These are phyloP conservation scores for Pichia rugopelliculosa DNA, from an alignment of 805 yeast species.

Conservation along the genomic window DNA sequence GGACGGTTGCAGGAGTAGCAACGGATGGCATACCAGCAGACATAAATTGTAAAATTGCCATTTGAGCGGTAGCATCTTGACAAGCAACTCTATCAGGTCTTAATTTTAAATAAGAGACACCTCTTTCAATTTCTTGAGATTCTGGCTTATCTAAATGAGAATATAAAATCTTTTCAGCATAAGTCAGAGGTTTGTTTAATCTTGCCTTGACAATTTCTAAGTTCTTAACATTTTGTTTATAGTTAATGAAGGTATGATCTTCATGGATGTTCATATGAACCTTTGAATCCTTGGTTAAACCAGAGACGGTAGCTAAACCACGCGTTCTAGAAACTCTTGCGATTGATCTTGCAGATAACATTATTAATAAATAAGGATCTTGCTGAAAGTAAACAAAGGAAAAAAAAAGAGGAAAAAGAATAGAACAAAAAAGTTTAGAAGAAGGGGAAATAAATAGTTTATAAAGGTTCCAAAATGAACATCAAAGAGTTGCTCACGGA, in stretches of 20 bases:
- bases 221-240: constrained; percentile 85
- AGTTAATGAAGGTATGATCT: constrained; percentile 78
- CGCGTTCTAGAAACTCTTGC: constrained; percentile 30
- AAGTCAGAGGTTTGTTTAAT: constrained; percentile 73
- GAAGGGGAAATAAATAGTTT: too few relatives aligned
- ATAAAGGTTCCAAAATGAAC: too few relatives aligned
- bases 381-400: background rate
- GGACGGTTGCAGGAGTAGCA: constrained; percentile 91
- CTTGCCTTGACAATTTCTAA: constrained; percentile 71
- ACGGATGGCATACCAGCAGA: constrained; percentile 86
- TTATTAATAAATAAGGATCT: constrained; percentile 7
- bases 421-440: background rate
- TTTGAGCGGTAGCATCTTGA: constrained; percentile 99
- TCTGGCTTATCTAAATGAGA: constrained; percentile 89
- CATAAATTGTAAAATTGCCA: constrained; percentile 98
- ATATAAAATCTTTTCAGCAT: constrained; percentile 91
- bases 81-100: constrained; percentile 97
- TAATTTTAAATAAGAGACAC: constrained; percentile 82
- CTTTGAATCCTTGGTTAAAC: constrained; percentile 45
- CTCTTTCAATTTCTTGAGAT: constrained; percentile 67
- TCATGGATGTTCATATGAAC: constrained; percentile 55
- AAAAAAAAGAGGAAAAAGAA: background rate
- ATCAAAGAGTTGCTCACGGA: background rate
- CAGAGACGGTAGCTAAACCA: constrained; percentile 46
- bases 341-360: constrained; percentile 27